A percentile compares a stretch with the other conserved stretches of the same genome.
Evolutionary conservation across 108 stramenopile species (phyloP).

Genomic region (Nannochloropsis oceanica): DNA sequence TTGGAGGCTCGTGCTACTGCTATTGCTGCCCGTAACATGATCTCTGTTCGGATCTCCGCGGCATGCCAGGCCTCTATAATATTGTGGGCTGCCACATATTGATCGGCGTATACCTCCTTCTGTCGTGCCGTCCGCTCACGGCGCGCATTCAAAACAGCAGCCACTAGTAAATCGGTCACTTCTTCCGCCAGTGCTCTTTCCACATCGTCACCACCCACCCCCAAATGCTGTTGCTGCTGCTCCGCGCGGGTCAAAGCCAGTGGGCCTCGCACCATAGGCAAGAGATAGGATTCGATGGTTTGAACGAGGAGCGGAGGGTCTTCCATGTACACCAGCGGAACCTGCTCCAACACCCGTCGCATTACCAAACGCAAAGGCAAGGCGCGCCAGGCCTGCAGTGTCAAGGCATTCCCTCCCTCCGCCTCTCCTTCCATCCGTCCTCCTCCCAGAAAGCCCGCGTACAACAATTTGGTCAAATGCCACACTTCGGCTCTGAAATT

Average conservation of each 20-base stretch:
- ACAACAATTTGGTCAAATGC: neutral
- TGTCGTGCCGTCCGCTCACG: neutral
- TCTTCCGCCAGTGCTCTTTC: neutral
- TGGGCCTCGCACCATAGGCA: neutral
- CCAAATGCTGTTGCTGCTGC: neutral
- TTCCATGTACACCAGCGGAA: neutral
- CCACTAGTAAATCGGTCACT: neutral
- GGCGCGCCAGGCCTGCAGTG: neutral
- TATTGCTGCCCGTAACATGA: neutral
- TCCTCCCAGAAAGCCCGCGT: neutral
- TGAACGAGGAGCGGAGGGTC: neutral
- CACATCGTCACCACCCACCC: neutral
- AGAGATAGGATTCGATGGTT: neutral
- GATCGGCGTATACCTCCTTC: neutral
- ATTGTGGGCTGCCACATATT: neutral
- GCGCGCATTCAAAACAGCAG: neutral
- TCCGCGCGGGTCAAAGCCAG: neutral
- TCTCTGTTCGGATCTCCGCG: neutral
- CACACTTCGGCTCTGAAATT: neutral
- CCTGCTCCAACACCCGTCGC: neutral
- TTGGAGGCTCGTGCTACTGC: neutral
- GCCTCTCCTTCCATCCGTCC: neutral
- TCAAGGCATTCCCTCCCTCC: neutral
- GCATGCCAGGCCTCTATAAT: neutral
- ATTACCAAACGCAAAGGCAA: neutral